Base-by-base conservation (phyloP, 2,329 filamentous ascomycete genomes). In the Aureobasidium subglaciale region DNA sequence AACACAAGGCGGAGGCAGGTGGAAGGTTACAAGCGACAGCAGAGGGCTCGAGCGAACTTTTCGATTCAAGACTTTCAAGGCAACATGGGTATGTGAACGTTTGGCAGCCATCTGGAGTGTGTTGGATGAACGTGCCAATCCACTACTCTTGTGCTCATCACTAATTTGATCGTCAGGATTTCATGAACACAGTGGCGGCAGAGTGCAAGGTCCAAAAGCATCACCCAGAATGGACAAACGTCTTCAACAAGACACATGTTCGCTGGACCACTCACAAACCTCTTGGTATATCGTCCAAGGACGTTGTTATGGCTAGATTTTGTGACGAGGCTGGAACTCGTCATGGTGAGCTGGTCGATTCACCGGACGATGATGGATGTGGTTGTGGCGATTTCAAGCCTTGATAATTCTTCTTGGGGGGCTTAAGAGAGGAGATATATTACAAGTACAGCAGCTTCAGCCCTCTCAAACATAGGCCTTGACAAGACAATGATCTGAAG, bases 221-320 rank as follows among this genome's bases (percentile, higher is more conserved):
- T 66, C 86, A 90, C 64, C 86, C 86, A 0, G 86, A 89, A 67
- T 89, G 86, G 86, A 85, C 83, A 2, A 89, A 90, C 64, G 85
- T 87, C 8, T 89, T 85, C 70, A 88, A 87, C 66, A 84, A 79
- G 5, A 81, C 82, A 0, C 83, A 83, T 62, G 81, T 90, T 59
- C 80, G 84, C 46, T 89, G 86, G 86, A 88, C 85, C 8, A 89
- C 86, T 1, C 86, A 89, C 66, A 78, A 72, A 57, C 85, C 85
- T 0, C 71, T 73, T 8, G 86, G 86, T 1, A 71, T 90, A n/a
- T 85, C 83, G 0, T 70, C 71, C 18, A 82, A 82, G 64, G 86
- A 89, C 64, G 69, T 86, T 25, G 63, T 74, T 34, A 77, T 89
- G 68, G 86, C 86, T 0, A 64, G 67, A 5, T 73, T 81, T 58